Conservation (phyloP, 805 yeast species). For the Kazachstania psychrophila region DNA sequence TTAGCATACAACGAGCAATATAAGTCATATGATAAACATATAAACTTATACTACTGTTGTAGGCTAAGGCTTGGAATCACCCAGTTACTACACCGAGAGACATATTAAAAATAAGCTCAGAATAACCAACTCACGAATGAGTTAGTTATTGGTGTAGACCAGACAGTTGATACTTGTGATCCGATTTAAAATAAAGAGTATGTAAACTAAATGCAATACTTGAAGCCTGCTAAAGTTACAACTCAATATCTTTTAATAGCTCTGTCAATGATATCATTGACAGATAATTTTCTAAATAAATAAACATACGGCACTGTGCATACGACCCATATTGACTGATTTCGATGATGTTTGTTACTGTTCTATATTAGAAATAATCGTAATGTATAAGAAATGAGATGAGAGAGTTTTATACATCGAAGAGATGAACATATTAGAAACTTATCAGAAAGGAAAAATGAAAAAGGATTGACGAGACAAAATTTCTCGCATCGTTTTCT, state of each 20-base stretch:
- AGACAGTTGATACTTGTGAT: slow-evolving; percentile 15
- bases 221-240: not conserved
- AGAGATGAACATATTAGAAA: not conserved
- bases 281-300: too few species aligned
- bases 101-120: slow-evolving; percentile 5
- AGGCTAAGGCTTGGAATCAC: slow-evolving; percentile 29
- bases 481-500: too few species aligned
- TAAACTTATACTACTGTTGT: too few species aligned
- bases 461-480: too few species aligned
- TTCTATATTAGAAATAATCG: too few species aligned
- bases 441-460: too few species aligned
- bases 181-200: slow-evolving; percentile 7
- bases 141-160: slow-evolving; percentile 18
- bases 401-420: slow-evolving; percentile 7
- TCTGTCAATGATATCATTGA: not conserved
- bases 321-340: slow-evolving; percentile 93
- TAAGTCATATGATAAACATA: too few species aligned
- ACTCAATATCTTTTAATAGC: not conserved
- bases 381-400: too few species aligned
- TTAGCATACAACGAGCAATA: too few species aligned
- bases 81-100: slow-evolving; percentile 28
- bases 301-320: slow-evolving; percentile 92
- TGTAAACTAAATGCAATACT: not conserved
- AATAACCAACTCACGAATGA: not conserved
- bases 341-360: slow-evolving; percentile 24